These are phyloP conservation scores for Elongisporangium anandrum DNA, from an alignment of 352 stramenopile species.

Conservation along the genomic window DNA sequence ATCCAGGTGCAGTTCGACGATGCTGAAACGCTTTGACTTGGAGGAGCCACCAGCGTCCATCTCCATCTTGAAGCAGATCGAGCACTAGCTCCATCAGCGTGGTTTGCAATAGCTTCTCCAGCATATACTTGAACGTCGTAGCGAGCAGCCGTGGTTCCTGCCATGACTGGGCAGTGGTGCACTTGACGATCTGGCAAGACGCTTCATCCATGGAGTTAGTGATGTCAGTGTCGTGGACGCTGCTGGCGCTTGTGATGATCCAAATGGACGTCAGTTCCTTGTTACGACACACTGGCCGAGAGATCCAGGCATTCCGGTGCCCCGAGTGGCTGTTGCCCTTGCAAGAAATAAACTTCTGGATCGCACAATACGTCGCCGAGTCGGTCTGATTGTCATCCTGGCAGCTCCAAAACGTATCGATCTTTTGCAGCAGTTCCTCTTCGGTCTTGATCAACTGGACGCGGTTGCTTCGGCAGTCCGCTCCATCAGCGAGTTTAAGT, in stretches of 20 bases:
- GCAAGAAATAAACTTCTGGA: conserved; percentile 48
- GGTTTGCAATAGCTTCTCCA: conserved; percentile 35
- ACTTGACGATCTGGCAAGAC: conserved; percentile 59
- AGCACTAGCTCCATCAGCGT: conserved; percentile 45
- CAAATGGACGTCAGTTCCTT: conserved; percentile 44
- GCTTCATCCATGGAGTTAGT: conserved; percentile 10
- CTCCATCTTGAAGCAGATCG: conserved; percentile 49
- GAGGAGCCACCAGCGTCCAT: conserved; percentile 57
- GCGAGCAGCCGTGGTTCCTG: conserved; percentile 30
- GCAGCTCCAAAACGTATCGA: conserved; percentile 11
- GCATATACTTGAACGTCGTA: conserved; percentile 19
- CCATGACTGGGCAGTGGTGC: conserved; percentile 47
- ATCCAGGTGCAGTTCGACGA: conserved; percentile 4
- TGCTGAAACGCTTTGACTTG: conserved; percentile 68
- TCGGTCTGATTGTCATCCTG: neutral
- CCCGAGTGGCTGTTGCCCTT: conserved; percentile 18
- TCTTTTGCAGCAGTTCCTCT: conserved; percentile 4
- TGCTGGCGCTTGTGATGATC: conserved; percentile 41
- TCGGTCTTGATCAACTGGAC: conserved; percentile 11
- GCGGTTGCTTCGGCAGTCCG: conserved; percentile 15
- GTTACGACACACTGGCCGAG: conserved; percentile 46
- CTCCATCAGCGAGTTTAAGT: conserved; percentile 11
- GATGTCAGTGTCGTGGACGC: conserved; percentile 1
- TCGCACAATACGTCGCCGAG: conserved; percentile 7
- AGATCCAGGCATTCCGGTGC: conserved; percentile 43